phyloP scores from a whole-genome alignment of 139 green algal genomes.

The Nannochloris sp. region DNA sequence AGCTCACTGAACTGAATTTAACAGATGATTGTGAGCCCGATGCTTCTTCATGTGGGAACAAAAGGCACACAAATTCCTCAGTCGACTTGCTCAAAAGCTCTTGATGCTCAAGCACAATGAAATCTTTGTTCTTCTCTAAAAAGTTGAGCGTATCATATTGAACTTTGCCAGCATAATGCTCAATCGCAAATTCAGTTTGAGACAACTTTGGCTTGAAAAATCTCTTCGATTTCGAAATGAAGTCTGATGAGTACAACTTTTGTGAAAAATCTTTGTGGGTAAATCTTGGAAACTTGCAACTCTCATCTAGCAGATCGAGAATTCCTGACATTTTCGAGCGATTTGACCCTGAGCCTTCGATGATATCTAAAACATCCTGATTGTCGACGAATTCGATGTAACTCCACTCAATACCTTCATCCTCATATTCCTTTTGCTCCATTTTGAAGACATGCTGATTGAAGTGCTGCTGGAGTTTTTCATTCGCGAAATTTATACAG shows the following conservation, averaged over 20 bases:
- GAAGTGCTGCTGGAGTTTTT: constrained; percentile 99
- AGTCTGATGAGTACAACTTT: constrained; percentile 70
- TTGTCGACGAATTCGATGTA: constrained; percentile 99
- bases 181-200: constrained; percentile 81
- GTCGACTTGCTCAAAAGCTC: constrained; percentile 58
- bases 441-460: constrained; percentile 98
- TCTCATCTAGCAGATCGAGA: constrained; percentile 93
- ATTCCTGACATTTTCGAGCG: constrained; percentile 49
- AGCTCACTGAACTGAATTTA: constrained; percentile 83
- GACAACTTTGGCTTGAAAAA: constrained; percentile 85
- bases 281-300: constrained; percentile 68
- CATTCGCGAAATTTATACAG: constrained; percentile 98
- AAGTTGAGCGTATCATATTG: constrained; percentile 70
- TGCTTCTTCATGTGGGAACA: constrained; percentile 46
- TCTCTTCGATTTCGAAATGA: constrained; percentile 46
- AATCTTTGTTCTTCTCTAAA: constrained; percentile 83
- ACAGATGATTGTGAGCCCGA: constrained; percentile 34
- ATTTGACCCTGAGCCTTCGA: constrained; percentile 46
- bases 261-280: constrained; percentile 68
- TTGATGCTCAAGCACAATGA: constrained; percentile 95
- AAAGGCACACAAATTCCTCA: constrained; percentile 46
- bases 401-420: constrained; percentile 94
- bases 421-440: constrained; percentile 98
- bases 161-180: constrained; percentile 90
- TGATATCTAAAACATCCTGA: constrained; percentile 94